These are phyloP conservation scores for Trichoderma lentiforme DNA, from an alignment of 2,329 filamentous ascomycete genomes.

Conservation along the genomic window DNA sequence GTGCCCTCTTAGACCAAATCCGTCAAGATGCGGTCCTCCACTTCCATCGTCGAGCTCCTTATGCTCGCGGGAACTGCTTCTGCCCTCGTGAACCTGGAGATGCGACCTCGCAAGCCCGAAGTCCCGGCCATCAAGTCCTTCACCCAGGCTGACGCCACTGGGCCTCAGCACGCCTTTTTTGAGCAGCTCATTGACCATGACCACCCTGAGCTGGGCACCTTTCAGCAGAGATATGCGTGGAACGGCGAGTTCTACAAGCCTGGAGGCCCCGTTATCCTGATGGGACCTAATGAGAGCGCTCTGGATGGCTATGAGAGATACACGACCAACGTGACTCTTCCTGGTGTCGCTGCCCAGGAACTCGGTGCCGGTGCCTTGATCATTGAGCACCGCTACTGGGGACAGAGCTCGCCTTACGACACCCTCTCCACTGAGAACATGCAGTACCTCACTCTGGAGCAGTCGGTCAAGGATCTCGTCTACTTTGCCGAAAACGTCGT, in stretches of 20 bases:
- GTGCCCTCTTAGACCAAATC: background rate
- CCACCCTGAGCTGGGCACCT: slow-evolving; percentile 55
- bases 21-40: slow-evolving; percentile 7
- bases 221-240: slow-evolving; percentile 75
- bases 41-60: slow-evolving; percentile 6
- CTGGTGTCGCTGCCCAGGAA: slow-evolving; percentile 61
- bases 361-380: slow-evolving; percentile 70
- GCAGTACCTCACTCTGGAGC: slow-evolving; percentile 74
- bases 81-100: background rate
- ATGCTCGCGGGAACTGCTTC: background rate
- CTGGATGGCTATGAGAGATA: slow-evolving; percentile 57
- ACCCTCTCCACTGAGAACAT: slow-evolving; percentile 64
- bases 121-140: background rate
- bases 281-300: slow-evolving; percentile 62
- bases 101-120: background rate
- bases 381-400: slow-evolving; percentile 82
- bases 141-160: background rate
- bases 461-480: slow-evolving; percentile 70
- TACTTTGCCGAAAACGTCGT: slow-evolving; percentile 71
- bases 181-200: slow-evolving; percentile 58
- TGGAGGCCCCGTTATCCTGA: slow-evolving; percentile 72
- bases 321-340: slow-evolving; percentile 68
- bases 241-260: slow-evolving; percentile 72
- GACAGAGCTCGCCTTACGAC: slow-evolving; percentile 62
- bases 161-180: slow-evolving; percentile 33